Conservation (phyloP, 2,329 filamentous ascomycete species). For the Rhynchosporium graminicola region DNA sequence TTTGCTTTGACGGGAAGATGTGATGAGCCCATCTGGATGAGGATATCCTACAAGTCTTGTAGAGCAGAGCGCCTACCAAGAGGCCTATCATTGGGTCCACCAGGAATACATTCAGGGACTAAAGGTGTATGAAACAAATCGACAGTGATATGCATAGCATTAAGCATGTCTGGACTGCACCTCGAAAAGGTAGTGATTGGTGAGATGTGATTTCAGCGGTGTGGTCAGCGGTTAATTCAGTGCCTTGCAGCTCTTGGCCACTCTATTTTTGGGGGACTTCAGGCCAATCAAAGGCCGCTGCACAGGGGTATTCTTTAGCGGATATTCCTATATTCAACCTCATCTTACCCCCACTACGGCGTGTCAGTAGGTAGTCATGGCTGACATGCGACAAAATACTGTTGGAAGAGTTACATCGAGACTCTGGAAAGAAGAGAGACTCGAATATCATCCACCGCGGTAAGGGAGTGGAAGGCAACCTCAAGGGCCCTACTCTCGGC, state of each 20-base stretch:
- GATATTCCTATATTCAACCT: slow-evolving; percentile 22
- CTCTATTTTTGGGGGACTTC: slow-evolving; percentile 20
- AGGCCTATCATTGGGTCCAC: slow-evolving; percentile 36
- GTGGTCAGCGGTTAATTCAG: slow-evolving; percentile 26
- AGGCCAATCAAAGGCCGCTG: slow-evolving; percentile 16
- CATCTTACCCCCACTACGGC: slow-evolving; percentile 15
- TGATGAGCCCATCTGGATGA: slow-evolving; percentile 26
- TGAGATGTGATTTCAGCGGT: slow-evolving; percentile 14
- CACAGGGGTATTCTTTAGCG: slow-evolving; percentile 23
- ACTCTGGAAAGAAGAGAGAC: slow-evolving; percentile 4
- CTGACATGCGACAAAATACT: slow-evolving; percentile 25
- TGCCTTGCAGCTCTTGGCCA: slow-evolving; percentile 20
- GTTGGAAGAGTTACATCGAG: slow-evolving; percentile 22
- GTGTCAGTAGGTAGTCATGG: slow-evolving; percentile 14
- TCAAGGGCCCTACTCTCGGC: neutral
- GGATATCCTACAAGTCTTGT: slow-evolving; percentile 31
- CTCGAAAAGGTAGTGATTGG: slow-evolving; percentile 23
- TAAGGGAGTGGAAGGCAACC: neutral
- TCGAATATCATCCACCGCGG: neutral
- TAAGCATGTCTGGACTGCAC: slow-evolving; percentile 12
- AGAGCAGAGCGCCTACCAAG: slow-evolving; percentile 31
- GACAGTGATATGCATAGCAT: slow-evolving; percentile 28
- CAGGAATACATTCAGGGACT: slow-evolving; percentile 16
- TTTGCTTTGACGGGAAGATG: slow-evolving; percentile 22
- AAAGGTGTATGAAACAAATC: slow-evolving; percentile 33